phyloP scores from a whole-genome alignment of 2,329 filamentous ascomycete species.

The Penicillium sp. region DNA sequence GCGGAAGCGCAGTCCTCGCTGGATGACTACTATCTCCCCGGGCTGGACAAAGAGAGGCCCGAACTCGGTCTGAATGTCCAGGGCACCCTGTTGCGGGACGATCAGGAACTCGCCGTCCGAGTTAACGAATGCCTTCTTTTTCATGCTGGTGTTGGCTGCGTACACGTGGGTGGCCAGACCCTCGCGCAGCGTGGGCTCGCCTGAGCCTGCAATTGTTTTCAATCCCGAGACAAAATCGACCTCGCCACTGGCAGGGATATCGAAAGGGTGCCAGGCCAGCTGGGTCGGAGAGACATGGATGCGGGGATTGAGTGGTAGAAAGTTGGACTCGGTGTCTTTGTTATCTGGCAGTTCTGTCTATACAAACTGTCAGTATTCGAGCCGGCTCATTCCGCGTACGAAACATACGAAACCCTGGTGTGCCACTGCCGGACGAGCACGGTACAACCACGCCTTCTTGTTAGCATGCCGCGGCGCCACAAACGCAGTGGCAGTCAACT shows the following conservation, averaged over 20 bases:
- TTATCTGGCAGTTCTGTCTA: slow-evolving; percentile 49
- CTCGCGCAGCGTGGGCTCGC: slow-evolving; percentile 56
- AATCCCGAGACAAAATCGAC: slow-evolving; percentile 58
- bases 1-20: slow-evolving; percentile 63
- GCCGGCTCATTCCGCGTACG: not conserved
- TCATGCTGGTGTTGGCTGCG: slow-evolving; percentile 57
- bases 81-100: slow-evolving; percentile 61
- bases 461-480: slow-evolving; percentile 57
- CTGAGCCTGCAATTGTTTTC: slow-evolving; percentile 55
- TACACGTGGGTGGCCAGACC: slow-evolving; percentile 58
- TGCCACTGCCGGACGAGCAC: slow-evolving; percentile 55
- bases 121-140: slow-evolving; percentile 56
- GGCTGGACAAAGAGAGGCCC: slow-evolving; percentile 64
- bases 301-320: slow-evolving; percentile 48
- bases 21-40: slow-evolving; percentile 67
- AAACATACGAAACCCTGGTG: slow-evolving; percentile 51
- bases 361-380: slow-evolving; percentile 9
- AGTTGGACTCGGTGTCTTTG: slow-evolving; percentile 33
- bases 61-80: slow-evolving; percentile 68
- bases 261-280: slow-evolving; percentile 58
- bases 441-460: slow-evolving; percentile 60
- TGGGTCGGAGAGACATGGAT: slow-evolving; percentile 57
- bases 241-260: slow-evolving; percentile 48
- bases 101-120: slow-evolving; percentile 67
- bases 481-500: slow-evolving; percentile 61